Conservation (phyloP, 2,329 filamentous ascomycete genomes). For the Furcasterigmium sp. region DNA sequence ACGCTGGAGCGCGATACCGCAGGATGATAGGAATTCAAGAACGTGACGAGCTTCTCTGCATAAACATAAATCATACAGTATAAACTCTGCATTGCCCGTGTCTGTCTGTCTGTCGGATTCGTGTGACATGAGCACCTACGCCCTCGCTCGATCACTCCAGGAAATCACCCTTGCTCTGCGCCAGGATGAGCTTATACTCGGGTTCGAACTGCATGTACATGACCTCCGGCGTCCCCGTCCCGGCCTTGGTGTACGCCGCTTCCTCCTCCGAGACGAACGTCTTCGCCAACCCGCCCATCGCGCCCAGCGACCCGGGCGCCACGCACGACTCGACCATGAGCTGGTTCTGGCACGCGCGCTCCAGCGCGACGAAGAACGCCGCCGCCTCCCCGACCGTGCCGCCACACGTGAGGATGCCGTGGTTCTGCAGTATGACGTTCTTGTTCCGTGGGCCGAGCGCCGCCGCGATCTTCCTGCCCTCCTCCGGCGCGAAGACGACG, state of each 20-base stretch:
- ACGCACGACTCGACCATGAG: constrained; percentile 58
- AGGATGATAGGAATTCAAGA: too few species aligned
- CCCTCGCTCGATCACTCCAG: constrained; percentile 5
- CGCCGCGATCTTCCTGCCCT: constrained; percentile 56
- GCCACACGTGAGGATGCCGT: constrained; percentile 64
- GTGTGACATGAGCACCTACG: too few species aligned
- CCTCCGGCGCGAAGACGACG: constrained; percentile 51
- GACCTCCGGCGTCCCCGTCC: constrained; percentile 17
- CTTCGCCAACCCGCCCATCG: constrained; percentile 25
- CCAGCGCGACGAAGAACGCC: constrained; percentile 62
- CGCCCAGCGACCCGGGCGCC: constrained; percentile 9
- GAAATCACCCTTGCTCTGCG: constrained; percentile 24
- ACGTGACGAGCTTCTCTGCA: too few species aligned
- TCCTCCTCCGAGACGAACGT: constrained; percentile 33
- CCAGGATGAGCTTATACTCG: constrained; percentile 22
- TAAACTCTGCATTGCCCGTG: too few species aligned
- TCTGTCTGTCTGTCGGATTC: too few species aligned
- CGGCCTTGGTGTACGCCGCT: constrained; percentile 24
- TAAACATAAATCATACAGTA: too few species aligned
- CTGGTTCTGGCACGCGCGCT: constrained; percentile 63
- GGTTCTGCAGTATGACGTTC: constrained; percentile 62
- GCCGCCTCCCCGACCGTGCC: constrained; percentile 66
- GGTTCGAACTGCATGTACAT: constrained; percentile 30
- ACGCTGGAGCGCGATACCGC: not conserved
- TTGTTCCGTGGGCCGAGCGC: constrained; percentile 53